Evolutionary conservation across 2,329 filamentous ascomycete species (phyloP), one percentile per base, ranked within the genome.

Genomic region (Talaromyces sp.): DNA sequence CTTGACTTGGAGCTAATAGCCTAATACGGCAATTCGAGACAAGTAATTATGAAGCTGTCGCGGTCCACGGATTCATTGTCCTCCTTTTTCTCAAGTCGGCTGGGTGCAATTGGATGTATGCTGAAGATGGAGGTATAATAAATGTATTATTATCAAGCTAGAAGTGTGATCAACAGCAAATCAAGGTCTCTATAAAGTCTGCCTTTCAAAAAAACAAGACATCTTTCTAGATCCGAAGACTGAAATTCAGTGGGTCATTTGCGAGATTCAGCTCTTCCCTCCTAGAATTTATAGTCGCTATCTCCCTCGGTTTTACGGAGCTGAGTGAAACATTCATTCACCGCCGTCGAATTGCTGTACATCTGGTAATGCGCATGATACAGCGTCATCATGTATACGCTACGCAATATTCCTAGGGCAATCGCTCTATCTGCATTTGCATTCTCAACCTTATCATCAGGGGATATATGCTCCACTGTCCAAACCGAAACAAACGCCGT

Each of bases 391-490:
- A 56, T 56, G 52, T 22, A 56, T 56, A 39, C 52, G 1, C 10
- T 22, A 9, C n/a, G 2, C n/a, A 22, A 56, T 25, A 19, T 52
- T n/a, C 19, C 19, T 7, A 50, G 13, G 13, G 57, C 27, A 4
- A 1, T 65, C 11, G 19, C 37, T 19, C 66, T 65, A 22, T 56
- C 52, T 7, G 4, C 10, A n/a, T 11, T 61, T n/a, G 60, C 69
- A 19, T 22, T 73, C 27, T 58, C 69, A 43, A 69, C 69, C 6
- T 52, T 70, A 17, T 69, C 67, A 45, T 62, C 68, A 37, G 74
- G 74, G 47, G 71, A 78, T 58, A 80, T 80, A 11, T 82, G 80
- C 69, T 74, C 74, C 13, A 73, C 70, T 2, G 73, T 82, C n/a
- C 67, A 74, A 35, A 58, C 35, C 17, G 52, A 61, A 3, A 62